A percentile compares a stretch with the other conserved stretches of the same genome.
Conservation (phyloP, 345 rosid species). For the Carallia brachiata region DNA sequence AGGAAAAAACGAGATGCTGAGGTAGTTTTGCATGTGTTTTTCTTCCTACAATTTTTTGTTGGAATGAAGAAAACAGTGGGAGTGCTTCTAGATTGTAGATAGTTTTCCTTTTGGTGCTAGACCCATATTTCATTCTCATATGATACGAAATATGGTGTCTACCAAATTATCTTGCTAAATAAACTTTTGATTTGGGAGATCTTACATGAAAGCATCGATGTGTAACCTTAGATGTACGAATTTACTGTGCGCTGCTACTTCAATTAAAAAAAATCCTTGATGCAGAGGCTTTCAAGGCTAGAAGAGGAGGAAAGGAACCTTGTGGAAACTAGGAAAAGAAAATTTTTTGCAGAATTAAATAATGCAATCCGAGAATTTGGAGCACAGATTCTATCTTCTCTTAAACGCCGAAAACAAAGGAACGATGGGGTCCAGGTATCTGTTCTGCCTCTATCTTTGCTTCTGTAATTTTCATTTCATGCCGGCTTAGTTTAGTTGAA, state of each 20-base stretch:
- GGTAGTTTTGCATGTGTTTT: constrained; percentile 38
- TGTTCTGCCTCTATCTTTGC: constrained; percentile 7
- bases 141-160: too few species aligned
- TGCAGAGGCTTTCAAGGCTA: constrained; percentile 82
- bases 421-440: constrained; percentile 88
- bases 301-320: constrained; percentile 84
- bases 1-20: constrained; percentile 95
- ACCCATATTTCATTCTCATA: too few species aligned
- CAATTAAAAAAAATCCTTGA: constrained; percentile 13
- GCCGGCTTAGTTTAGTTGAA: neutral
- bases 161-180: neutral
- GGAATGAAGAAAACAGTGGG: neutral
- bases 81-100: too few species aligned
- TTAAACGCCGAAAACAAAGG: constrained; percentile 92
- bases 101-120: too few species aligned
- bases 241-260: constrained; percentile 23
- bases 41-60: neutral
- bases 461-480: neutral
- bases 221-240: neutral
- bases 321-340: constrained; percentile 74
- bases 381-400: constrained; percentile 71
- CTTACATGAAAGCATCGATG: neutral
- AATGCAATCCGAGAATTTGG: constrained; percentile 92
- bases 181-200: neutral
- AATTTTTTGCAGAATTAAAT: constrained; percentile 81